Conservation (phyloP, 2,329 filamentous ascomycete genomes). For the Ilyonectria robusta region DNA sequence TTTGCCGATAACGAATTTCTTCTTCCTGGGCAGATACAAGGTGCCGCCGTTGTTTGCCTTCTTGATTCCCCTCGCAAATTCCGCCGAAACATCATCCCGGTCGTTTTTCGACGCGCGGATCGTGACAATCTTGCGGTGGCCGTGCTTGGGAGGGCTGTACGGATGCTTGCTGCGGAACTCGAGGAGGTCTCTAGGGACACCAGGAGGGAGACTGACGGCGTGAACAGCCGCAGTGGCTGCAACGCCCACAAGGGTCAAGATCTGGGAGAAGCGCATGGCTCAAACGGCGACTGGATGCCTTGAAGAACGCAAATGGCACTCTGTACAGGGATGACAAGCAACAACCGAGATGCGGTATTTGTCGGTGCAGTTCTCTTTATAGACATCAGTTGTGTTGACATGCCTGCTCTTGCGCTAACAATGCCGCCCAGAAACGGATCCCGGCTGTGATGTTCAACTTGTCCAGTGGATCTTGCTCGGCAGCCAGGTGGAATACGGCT, state of each 20-base stretch:
- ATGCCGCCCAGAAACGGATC: too few relatives aligned
- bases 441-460: too few relatives aligned
- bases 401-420: too few relatives aligned
- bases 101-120: slow-evolving; percentile 61
- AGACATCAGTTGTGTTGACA: too few relatives aligned
- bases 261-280: neutral
- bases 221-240: neutral
- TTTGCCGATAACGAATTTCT: slow-evolving; percentile 71
- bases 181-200: slow-evolving; percentile 25
- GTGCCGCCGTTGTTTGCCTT: slow-evolving; percentile 72
- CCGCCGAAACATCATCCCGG: slow-evolving; percentile 68
- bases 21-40: slow-evolving; percentile 65
- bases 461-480: too few relatives aligned
- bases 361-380: too few relatives aligned
- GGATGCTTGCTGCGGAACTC: slow-evolving; percentile 39
- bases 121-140: slow-evolving; percentile 31
- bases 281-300: neutral
- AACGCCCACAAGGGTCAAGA: neutral
- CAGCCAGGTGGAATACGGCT: too few relatives aligned
- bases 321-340: neutral
- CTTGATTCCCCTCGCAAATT: slow-evolving; percentile 68
- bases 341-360: too few relatives aligned
- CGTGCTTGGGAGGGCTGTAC: slow-evolving; percentile 20
- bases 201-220: slow-evolving; percentile 23
- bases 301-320: neutral